Conservation (phyloP, 495 filamentous ascomycete genomes). For the Symbiotaphrina buchneri region DNA sequence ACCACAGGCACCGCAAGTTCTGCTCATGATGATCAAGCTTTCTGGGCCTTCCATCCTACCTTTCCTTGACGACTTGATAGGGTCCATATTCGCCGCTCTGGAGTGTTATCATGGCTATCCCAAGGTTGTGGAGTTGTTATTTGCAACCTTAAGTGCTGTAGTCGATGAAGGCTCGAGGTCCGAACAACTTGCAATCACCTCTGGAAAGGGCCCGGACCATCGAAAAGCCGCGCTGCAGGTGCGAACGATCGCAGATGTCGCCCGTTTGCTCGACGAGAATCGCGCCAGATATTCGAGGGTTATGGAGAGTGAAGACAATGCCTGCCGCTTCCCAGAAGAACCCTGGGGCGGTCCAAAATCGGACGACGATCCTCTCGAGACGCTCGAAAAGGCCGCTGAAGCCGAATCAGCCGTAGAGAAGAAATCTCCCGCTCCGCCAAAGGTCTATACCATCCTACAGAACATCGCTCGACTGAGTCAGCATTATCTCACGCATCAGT, state of each 20-base stretch:
- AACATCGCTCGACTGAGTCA: conserved; percentile 15
- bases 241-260: conserved; percentile 16
- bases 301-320: no score
- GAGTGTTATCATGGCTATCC: conserved; percentile 91
- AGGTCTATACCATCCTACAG: conserved; percentile 6
- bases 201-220: conserved; percentile 1
- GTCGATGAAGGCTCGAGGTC: conserved; percentile 59
- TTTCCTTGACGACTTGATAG: conserved; percentile 78
- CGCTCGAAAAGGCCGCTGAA: no score
- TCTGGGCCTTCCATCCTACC: conserved; percentile 65
- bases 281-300: no score
- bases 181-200: conserved; percentile 29
- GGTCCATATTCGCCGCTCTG: conserved; percentile 71
- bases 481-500: conserved; percentile 14
- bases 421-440: no score
- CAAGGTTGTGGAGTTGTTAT: conserved; percentile 62
- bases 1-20: conserved; percentile 70
- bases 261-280: conserved; percentile 11
- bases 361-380: no score
- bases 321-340: no score
- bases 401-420: no score
- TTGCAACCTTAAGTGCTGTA: conserved; percentile 56
- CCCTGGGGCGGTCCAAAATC: no score
- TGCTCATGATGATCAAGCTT: conserved; percentile 84
- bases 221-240: conserved; percentile 16